Evolutionary conservation across 2,329 filamentous ascomycete species (phyloP).

Genomic region (Biscogniauxia sp.): DNA sequence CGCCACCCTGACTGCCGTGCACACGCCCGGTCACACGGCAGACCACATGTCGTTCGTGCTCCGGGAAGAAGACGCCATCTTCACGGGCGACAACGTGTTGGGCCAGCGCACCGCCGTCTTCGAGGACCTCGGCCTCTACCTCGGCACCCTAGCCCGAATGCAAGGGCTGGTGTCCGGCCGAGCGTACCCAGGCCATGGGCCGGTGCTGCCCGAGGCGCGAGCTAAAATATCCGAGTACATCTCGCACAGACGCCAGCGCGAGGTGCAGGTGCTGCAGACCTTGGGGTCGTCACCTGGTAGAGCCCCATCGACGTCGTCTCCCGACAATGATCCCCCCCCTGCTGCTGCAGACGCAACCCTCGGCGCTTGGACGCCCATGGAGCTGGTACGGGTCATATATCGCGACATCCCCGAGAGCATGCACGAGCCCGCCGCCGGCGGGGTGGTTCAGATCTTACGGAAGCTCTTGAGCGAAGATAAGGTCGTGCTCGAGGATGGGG

Average conservation of each 20-base stretch:
- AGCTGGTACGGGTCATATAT: conserved; percentile 88
- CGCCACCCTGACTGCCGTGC: conserved; percentile 33
- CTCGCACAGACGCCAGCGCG: conserved; percentile 72
- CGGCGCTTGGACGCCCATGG: conserved; percentile 65
- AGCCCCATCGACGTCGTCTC: conserved; percentile 18
- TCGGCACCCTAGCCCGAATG: conserved; percentile 70
- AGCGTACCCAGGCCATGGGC: conserved; percentile 87
- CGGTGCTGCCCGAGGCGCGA: conserved; percentile 70
- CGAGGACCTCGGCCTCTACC: conserved; percentile 69
- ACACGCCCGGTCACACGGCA: conserved; percentile 66
- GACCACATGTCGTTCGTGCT: conserved; percentile 82
- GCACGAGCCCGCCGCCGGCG: conserved; percentile 71
- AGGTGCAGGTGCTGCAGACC: conserved; percentile 71
- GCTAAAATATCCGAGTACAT: conserved; percentile 80
- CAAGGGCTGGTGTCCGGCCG: conserved; percentile 59
- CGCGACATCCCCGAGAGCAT: conserved; percentile 72
- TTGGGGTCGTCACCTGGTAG: conserved; percentile 43
- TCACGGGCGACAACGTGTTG: conserved; percentile 86
- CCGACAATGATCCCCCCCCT: neutral
- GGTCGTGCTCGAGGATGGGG: conserved; percentile 43
- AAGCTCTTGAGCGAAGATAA: conserved; percentile 77
- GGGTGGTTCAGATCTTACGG: conserved; percentile 72
- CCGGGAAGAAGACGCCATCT: conserved; percentile 77
- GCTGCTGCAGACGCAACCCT: neutral
- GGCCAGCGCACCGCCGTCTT: conserved; percentile 86